Evolutionary conservation across 495 filamentous ascomycete species (phyloP).

Genomic region (Ramalina intermedia): DNA sequence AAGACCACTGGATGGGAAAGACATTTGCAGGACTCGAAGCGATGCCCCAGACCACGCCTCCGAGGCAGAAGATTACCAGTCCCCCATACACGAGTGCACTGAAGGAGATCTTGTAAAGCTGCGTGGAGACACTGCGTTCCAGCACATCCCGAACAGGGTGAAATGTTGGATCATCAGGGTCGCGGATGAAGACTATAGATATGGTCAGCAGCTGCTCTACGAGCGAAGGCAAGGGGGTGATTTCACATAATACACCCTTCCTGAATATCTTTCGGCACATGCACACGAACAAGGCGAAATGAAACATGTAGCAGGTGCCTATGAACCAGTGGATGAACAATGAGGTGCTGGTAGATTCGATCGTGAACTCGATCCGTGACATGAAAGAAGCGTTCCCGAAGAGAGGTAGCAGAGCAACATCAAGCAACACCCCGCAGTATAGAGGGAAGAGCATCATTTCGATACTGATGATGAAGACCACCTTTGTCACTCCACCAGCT

Average conservation of each 20-base stretch:
- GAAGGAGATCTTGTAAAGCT: slow-evolving; percentile 91
- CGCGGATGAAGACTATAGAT: slow-evolving; percentile 75
- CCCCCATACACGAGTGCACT: slow-evolving; percentile 92
- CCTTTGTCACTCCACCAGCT: slow-evolving; percentile 93
- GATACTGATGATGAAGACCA: slow-evolving; percentile 95
- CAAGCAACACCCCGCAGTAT: slow-evolving; percentile 85
- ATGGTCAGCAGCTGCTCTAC: slow-evolving; percentile 16
- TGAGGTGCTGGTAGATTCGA: slow-evolving; percentile 64
- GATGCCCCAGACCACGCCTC: slow-evolving; percentile 91
- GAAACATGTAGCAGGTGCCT: slow-evolving; percentile 99
- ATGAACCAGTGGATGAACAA: slow-evolving; percentile 98
- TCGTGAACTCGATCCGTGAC: slow-evolving; percentile 62
- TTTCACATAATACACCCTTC: slow-evolving; percentile 76
- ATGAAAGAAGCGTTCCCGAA: slow-evolving; percentile 65
- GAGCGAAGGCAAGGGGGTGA: neutral
- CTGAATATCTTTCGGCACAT: slow-evolving; percentile 99
- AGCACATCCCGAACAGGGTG: slow-evolving; percentile 95
- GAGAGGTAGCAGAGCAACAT: slow-evolving; percentile 75
- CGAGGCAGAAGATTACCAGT: slow-evolving; percentile 82
- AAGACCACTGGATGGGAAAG: slow-evolving; percentile 84
- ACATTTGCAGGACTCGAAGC: slow-evolving; percentile 47
- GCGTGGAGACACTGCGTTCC: slow-evolving; percentile 80
- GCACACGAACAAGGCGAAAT: slow-evolving; percentile 94
- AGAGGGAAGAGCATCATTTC: slow-evolving; percentile 97
- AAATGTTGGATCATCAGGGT: slow-evolving; percentile 96